Percentiles rank a stretch among this genome's conserved stretches.
Conservation (phyloP, 78 protist species). For the Dictyostelium brefeldianum region DNA sequence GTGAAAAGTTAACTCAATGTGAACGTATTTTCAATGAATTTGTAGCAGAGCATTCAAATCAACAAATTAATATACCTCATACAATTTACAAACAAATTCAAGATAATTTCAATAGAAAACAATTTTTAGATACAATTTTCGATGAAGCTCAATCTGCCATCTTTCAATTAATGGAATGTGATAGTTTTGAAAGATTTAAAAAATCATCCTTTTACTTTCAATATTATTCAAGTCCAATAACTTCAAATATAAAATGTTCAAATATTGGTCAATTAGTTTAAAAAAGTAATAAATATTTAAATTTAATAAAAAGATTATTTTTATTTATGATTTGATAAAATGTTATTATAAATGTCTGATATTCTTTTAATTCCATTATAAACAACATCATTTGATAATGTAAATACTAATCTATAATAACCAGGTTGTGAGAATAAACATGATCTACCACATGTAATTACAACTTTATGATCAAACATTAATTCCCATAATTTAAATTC, state of each 20-base stretch:
- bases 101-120: not conserved
- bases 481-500: conserved; percentile 55
- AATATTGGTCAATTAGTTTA: conserved; percentile 6
- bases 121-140: conserved; percentile 12
- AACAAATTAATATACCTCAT: conserved; percentile 60
- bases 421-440: conserved; percentile 28
- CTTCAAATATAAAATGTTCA: conserved; percentile 4
- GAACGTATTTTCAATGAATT: conserved; percentile 21
- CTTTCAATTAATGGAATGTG: conserved; percentile 62
- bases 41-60: conserved; percentile 12
- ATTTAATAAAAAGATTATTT: too few species aligned
- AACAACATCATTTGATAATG: conserved; percentile 2
- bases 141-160: conserved; percentile 47
- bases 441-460: conserved; percentile 24
- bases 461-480: conserved; percentile 32
- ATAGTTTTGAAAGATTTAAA: conserved; percentile 75
- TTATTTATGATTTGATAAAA: not conserved
- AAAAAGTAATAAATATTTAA: too few species aligned
- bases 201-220: conserved; percentile 20
- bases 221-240: not conserved
- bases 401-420: conserved; percentile 31
- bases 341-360: conserved; percentile 7
- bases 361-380: conserved; percentile 20
- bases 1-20: not conserved
- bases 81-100: conserved; percentile 18